phyloP scores from a whole-genome alignment of 257 asterid genomes.

The Solanum virginianum region DNA sequence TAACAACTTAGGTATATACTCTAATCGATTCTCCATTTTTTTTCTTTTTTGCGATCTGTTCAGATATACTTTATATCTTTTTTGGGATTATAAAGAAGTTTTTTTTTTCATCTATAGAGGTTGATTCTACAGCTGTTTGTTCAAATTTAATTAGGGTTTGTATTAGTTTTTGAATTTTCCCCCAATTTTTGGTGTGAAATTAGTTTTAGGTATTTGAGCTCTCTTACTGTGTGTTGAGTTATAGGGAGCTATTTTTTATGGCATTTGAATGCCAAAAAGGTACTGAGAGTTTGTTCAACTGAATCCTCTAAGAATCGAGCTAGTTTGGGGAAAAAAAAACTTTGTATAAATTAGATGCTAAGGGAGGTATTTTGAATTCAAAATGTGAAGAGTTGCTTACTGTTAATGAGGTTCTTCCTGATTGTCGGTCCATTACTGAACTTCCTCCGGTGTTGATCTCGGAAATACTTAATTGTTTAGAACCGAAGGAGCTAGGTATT shows the following conservation, averaged over 20 bases:
- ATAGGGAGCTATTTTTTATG: conserved; percentile 44
- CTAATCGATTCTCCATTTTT: background rate
- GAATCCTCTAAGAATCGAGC: conserved; percentile 2
- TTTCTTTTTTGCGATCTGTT: background rate
- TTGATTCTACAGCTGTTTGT: background rate
- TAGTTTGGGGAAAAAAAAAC: conserved; percentile 3
- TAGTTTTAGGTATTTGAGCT: background rate
- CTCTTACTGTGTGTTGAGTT: background rate
- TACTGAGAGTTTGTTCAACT: conserved; percentile 22
- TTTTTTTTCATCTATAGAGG: background rate
- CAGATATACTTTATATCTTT: background rate
- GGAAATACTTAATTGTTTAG: conserved; percentile 67
- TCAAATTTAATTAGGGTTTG: background rate
- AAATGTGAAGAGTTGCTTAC: background rate
- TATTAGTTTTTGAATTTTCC: background rate
- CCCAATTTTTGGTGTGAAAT: background rate
- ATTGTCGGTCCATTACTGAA: conserved; percentile 38
- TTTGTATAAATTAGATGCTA: conserved; percentile 6
- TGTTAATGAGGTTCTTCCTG: conserved; percentile 15
- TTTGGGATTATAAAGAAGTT: background rate
- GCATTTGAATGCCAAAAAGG: conserved; percentile 76
- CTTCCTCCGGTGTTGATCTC: conserved; percentile 71
- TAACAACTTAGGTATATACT: background rate
- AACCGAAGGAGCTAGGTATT: conserved; percentile 82
- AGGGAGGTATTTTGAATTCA: conserved; percentile 11